Evolutionary conservation across 1,139 yeast genomes (phyloP).

Genomic region (Pichia sp.): DNA sequence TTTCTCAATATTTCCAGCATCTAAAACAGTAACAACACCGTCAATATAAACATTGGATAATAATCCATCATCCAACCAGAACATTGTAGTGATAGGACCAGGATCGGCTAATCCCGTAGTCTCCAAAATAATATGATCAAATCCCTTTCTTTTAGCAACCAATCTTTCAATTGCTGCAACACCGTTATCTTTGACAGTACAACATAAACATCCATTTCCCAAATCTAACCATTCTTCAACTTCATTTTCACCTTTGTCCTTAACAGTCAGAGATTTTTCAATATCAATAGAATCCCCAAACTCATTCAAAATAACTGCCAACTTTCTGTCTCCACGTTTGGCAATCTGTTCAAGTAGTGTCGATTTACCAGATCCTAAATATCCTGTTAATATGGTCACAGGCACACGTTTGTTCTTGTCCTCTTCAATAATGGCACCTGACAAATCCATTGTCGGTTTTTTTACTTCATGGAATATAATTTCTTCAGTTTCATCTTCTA

Average conservation of each 20-base stretch:
- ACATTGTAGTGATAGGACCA: constrained; percentile 93
- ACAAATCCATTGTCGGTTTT: constrained; percentile 11
- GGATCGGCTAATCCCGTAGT: constrained; percentile 99
- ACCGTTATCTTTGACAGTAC: constrained; percentile 92
- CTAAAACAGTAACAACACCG: constrained; percentile 90
- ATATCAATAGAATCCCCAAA: constrained; percentile 86
- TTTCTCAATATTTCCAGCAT: constrained; percentile 59
- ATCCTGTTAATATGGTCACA: constrained; percentile 88
- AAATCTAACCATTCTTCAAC: constrained; percentile 94
- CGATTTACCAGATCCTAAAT: constrained; percentile 91
- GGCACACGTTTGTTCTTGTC: constrained; percentile 57
- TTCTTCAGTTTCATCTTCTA: constrained; percentile 32
- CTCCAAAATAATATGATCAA: constrained; percentile 84
- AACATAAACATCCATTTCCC: constrained; percentile 94
- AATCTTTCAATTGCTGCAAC: constrained; percentile 89
- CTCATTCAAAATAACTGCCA: constrained; percentile 89
- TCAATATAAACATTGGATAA: constrained; percentile 81
- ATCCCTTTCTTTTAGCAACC: constrained; percentile 58
- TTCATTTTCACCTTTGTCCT: constrained; percentile 48
- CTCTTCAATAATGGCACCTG: constrained; percentile 17
- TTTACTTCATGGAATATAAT: constrained; percentile 21
- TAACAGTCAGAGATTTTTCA: constrained; percentile 78
- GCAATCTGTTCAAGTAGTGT: constrained; percentile 76
- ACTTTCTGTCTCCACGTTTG: constrained; percentile 55
- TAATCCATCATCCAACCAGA: constrained; percentile 92